These are phyloP conservation scores for Nothophytophthora sp. DNA, from an alignment of 352 stramenopile species.

Conservation along the genomic window DNA sequence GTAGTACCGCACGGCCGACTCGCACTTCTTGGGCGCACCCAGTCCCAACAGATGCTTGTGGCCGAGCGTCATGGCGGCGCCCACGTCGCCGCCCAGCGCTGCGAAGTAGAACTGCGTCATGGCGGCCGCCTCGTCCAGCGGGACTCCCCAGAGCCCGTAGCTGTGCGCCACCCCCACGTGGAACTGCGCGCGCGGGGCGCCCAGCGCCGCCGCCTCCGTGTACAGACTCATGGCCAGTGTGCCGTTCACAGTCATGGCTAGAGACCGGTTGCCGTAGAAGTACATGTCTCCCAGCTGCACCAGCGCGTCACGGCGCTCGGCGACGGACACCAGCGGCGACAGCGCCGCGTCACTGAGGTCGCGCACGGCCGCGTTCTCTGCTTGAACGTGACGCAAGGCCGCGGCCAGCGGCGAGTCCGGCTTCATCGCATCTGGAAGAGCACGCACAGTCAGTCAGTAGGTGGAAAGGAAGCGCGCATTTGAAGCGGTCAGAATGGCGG, in stretches of 20 bases:
- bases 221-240: slow-evolving; percentile 76
- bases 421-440: slow-evolving; percentile 25
- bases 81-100: slow-evolving; percentile 61
- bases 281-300: slow-evolving; percentile 75
- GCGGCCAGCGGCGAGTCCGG: slow-evolving; percentile 26
- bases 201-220: slow-evolving; percentile 51
- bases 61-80: slow-evolving; percentile 76
- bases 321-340: slow-evolving; percentile 21
- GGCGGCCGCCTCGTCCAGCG: slow-evolving; percentile 59
- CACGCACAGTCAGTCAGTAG: too few relatives aligned
- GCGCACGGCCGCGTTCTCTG: slow-evolving; percentile 28
- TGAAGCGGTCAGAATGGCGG: too few relatives aligned
- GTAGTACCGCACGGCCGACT: slow-evolving; percentile 88
- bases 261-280: slow-evolving; percentile 76
- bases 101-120: slow-evolving; percentile 89
- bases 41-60: slow-evolving; percentile 78
- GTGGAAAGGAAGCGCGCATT: too few relatives aligned
- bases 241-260: slow-evolving; percentile 62
- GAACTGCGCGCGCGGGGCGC: slow-evolving; percentile 77
- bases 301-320: slow-evolving; percentile 52
- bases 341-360: slow-evolving; percentile 51
- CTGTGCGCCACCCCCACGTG: slow-evolving; percentile 82
- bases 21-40: slow-evolving; percentile 78
- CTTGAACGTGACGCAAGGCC: slow-evolving; percentile 19
- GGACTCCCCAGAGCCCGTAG: slow-evolving; percentile 79